Conservation (phyloP, 108 stramenopile genomes). For the Pseudonitzschia multistriata region DNA sequence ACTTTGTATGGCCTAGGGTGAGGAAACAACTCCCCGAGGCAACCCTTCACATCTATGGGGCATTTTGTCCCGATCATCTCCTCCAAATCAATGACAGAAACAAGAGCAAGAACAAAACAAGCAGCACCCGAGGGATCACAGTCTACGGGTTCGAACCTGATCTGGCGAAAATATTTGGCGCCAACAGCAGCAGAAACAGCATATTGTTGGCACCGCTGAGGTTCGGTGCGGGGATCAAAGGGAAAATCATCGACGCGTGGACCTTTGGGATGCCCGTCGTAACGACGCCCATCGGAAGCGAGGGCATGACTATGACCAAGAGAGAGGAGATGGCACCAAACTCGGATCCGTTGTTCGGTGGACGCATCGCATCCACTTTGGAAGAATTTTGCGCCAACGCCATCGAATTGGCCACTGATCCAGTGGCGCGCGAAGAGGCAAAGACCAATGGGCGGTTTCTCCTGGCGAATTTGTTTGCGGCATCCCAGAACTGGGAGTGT, state of each 20-base stretch:
- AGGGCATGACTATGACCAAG: conserved; percentile 47
- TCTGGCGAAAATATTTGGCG: conserved; percentile 37
- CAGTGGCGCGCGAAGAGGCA: conserved; percentile 28
- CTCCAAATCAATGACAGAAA: conserved; percentile 6
- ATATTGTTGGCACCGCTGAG: conserved; percentile 76
- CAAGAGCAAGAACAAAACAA: conserved; percentile 15
- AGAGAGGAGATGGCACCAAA: background rate
- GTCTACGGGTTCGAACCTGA: conserved; percentile 55
- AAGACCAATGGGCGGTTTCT: conserved; percentile 22
- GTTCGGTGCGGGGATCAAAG: conserved; percentile 86
- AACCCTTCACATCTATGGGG: conserved; percentile 57
- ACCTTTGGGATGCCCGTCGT: conserved; percentile 68
- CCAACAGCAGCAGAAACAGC: conserved; percentile 8
- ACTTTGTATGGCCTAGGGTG: conserved; percentile 66
- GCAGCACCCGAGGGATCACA: conserved; percentile 37
- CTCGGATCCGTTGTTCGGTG: conserved; percentile 42
- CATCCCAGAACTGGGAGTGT: conserved; percentile 24
- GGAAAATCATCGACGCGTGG: conserved; percentile 85
- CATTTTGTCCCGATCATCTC: conserved; percentile 48
- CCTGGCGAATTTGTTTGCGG: conserved; percentile 33
- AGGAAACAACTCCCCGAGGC: conserved; percentile 45
- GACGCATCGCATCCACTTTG: conserved; percentile 34
- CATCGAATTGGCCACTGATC: conserved; percentile 37
- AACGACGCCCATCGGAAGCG: conserved; percentile 71
- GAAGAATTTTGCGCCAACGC: conserved; percentile 52